Evolutionary conservation across 1,284 basidiomycete genomes (phyloP).

Genomic region (Cutaneotrichosporon cyanovorans): DNA sequence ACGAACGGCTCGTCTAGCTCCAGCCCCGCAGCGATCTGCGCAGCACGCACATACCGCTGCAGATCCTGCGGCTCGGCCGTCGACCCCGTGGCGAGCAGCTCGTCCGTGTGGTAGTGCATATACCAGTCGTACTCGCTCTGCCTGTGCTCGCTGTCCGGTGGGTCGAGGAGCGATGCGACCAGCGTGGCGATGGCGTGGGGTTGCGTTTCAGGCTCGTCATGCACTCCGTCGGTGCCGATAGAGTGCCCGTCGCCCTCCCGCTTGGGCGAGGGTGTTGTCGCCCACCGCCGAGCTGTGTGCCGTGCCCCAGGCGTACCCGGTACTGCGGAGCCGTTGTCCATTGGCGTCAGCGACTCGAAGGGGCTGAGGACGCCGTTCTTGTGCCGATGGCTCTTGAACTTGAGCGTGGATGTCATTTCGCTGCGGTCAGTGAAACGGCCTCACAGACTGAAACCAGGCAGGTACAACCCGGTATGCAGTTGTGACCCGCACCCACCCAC

Average conservation of each 20-base stretch:
- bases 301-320: constrained; percentile 8
- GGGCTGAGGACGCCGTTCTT: constrained; percentile 34
- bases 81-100: constrained; percentile 31
- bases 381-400: constrained; percentile 28
- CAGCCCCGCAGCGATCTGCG: constrained; percentile 35
- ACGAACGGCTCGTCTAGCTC: constrained; percentile 21
- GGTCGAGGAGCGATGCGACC: constrained; percentile 57
- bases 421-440: constrained; percentile 1
- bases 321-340: not conserved
- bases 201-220: not conserved
- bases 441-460: no score
- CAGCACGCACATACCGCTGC: constrained; percentile 41
- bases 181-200: constrained; percentile 51
- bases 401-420: constrained; percentile 17
- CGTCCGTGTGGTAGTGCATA: constrained; percentile 46
- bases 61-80: constrained; percentile 47
- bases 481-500: no score
- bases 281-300: constrained; percentile 37
- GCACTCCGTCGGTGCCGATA: no score
- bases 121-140: constrained; percentile 70
- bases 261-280: not conserved
- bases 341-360: constrained; percentile 23
- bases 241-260: constrained; percentile 1
- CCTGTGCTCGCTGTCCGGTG: constrained; percentile 48
- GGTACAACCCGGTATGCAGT: no score